Evolutionary conservation across 148 eudicot genomes (phyloP).

Genomic region (Fagopyrum esculentum): DNA sequence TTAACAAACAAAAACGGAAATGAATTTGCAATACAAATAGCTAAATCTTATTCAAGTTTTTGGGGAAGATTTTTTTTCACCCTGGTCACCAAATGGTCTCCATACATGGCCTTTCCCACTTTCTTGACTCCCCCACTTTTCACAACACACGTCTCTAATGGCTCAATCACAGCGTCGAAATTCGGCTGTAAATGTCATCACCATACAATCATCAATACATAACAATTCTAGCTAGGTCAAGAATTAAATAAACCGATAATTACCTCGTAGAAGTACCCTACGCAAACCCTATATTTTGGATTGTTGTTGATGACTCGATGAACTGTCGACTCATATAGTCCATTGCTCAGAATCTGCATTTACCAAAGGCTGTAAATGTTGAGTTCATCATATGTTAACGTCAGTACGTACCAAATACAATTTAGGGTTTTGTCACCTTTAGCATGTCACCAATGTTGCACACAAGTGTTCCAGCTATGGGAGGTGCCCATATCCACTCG

Average conservation of each 20-base stretch:
- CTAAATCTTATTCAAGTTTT: too few relatives aligned
- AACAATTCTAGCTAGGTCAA: not conserved
- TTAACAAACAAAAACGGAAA: too few relatives aligned
- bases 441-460: conserved; percentile 97
- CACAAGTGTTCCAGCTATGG: conserved; percentile 86
- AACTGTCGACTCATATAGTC: conserved; percentile 76
- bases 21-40: too few relatives aligned
- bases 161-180: conserved; percentile 75
- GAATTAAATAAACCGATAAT: not conserved
- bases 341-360: conserved; percentile 74
- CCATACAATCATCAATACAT: not conserved
- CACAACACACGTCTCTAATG: conserved; percentile 58
- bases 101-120: conserved; percentile 49
- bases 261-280: conserved; percentile 91
- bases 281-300: conserved; percentile 62
- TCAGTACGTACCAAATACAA: not conserved
- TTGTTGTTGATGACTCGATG: conserved; percentile 74
- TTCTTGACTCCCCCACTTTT: conserved; percentile 55
- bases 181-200: conserved; percentile 54
- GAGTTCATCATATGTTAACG: not conserved
- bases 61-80: too few relatives aligned
- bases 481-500: conserved; percentile 95
- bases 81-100: too few relatives aligned
- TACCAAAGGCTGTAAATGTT: not conserved
- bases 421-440: conserved; percentile 44